A percentile compares a stretch with the other conserved stretches of the same genome.
Evolutionary conservation across 495 filamentous ascomycete species (phyloP).

Genomic region (Aspergillus bertholletiae): DNA sequence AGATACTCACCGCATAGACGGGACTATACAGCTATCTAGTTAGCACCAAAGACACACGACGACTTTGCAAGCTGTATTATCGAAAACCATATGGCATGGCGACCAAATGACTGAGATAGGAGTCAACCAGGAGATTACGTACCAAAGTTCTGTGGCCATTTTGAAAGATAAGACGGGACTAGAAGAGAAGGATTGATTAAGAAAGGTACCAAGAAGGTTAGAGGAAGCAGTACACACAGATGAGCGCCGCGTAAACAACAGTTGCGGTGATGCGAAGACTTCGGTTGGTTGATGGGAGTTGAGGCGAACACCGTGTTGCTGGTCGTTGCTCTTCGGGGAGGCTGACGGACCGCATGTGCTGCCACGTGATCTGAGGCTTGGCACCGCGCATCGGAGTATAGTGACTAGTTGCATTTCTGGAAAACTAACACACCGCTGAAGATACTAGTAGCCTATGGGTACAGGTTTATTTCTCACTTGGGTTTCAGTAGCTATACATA

Average conservation of each 20-base stretch:
- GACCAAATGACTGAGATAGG: conserved; percentile 29
- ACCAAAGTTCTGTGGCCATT: conserved; percentile 68
- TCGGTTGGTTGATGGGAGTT: conserved; percentile 36
- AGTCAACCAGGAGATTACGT: conserved; percentile 38
- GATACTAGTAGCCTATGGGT: no score
- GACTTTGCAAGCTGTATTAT: conserved; percentile 10
- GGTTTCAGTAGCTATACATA: not conserved
- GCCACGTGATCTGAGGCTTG: conserved; percentile 28
- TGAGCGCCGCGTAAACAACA: conserved; percentile 21
- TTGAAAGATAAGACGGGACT: conserved; percentile 26
- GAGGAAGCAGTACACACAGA: conserved; percentile 9
- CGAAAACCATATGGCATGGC: conserved; percentile 8
- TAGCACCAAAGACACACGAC: conserved; percentile 29
- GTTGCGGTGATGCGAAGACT: conserved; percentile 30
- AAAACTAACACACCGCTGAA: no score
- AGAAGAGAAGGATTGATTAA: conserved; percentile 6
- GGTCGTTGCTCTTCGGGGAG: conserved; percentile 28
- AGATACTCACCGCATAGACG: conserved; percentile 93
- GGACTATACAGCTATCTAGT: conserved; percentile 59
- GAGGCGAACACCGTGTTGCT: conserved; percentile 36
- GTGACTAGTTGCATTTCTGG: no score
- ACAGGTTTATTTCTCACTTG: not conserved
- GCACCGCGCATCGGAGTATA: conserved; percentile 13
- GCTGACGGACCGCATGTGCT: conserved; percentile 17
- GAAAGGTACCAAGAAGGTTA: conserved; percentile 5